These are phyloP conservation scores for Nothophoma quercina DNA, from an alignment of 2,329 filamentous ascomycete species.

Conservation along the genomic window DNA sequence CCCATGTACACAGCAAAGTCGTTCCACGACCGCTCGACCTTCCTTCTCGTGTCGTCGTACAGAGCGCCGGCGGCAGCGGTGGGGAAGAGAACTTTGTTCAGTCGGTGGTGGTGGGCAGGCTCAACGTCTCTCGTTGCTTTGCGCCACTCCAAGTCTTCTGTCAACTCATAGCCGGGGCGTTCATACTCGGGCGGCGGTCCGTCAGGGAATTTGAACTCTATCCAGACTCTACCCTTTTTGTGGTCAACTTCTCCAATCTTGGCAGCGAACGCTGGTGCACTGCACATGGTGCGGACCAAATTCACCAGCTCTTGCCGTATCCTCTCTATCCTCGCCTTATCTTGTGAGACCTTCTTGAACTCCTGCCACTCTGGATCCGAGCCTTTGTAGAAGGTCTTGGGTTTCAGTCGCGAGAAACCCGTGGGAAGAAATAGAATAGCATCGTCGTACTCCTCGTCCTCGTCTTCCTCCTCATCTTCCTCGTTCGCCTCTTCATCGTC, in stretches of 20 bases:
- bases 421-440: conserved; percentile 57
- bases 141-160: conserved; percentile 49
- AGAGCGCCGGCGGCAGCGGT: conserved; percentile 30
- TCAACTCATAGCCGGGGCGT: conserved; percentile 53
- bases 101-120: conserved; percentile 46
- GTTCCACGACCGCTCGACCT: conserved; percentile 29
- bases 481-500: conserved; percentile 30
- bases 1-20: conserved; percentile 35
- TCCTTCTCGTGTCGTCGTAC: conserved; percentile 35
- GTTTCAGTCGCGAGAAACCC: conserved; percentile 52
- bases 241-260: conserved; percentile 50
- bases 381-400: conserved; percentile 55
- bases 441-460: conserved; percentile 41
- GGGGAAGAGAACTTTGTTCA: conserved; percentile 37
- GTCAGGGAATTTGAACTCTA: conserved; percentile 58
- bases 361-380: conserved; percentile 64
- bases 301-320: conserved; percentile 51
- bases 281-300: conserved; percentile 39
- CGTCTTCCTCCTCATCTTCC: conserved; percentile 36
- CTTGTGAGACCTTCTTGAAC: conserved; percentile 55
- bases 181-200: conserved; percentile 59
- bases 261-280: not conserved
- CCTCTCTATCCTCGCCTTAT: conserved; percentile 49
- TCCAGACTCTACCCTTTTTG: conserved; percentile 54
- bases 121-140: conserved; percentile 40